Percentiles rank a stretch among this genome's conserved stretches.
phyloP scores from a whole-genome alignment of 2,329 filamentous ascomycete genomes.

The Podosphaera xanthii region DNA sequence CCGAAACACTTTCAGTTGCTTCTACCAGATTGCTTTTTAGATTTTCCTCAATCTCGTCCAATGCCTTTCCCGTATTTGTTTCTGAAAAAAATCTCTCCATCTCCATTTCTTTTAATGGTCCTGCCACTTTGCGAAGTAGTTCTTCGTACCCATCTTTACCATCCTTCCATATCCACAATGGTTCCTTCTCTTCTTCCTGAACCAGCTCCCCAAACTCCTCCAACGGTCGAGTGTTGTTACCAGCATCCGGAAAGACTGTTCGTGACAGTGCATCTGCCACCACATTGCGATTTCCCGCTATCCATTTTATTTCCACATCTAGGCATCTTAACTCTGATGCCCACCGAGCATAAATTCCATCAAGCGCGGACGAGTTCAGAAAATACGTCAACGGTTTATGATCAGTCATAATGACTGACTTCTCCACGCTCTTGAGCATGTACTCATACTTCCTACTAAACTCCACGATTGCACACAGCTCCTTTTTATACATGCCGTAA shows the following conservation, averaged over 20 bases:
- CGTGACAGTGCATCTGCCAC: not conserved
- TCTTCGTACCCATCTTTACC: not conserved
- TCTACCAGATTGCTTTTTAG: too few relatives aligned
- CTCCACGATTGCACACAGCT: not conserved
- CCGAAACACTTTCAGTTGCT: too few relatives aligned
- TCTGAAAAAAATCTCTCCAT: too few relatives aligned
- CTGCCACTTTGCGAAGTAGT: not conserved
- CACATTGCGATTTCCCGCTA: not conserved
- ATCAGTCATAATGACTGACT: not conserved
- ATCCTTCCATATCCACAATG: not conserved
- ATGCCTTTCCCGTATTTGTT: too few relatives aligned
- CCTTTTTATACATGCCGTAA: conserved; percentile 1
- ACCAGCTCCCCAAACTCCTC: not conserved
- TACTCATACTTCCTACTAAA: conserved; percentile 3
- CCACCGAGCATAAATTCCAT: not conserved
- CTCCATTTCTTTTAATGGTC: too few relatives aligned
- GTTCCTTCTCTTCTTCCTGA: not conserved
- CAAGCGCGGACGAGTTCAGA: not conserved
- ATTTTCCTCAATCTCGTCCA: too few relatives aligned
- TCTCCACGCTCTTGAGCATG: not conserved
- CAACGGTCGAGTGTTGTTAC: not conserved
- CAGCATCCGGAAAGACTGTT: not conserved
- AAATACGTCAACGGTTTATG: not conserved
- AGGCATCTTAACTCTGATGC: not conserved
- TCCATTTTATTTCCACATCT: not conserved